Percentiles rank a stretch among this genome's conserved stretches.
Evolutionary conservation across 345 rosid species (phyloP).

Genomic region (Arabidopsis thaliana): DNA sequence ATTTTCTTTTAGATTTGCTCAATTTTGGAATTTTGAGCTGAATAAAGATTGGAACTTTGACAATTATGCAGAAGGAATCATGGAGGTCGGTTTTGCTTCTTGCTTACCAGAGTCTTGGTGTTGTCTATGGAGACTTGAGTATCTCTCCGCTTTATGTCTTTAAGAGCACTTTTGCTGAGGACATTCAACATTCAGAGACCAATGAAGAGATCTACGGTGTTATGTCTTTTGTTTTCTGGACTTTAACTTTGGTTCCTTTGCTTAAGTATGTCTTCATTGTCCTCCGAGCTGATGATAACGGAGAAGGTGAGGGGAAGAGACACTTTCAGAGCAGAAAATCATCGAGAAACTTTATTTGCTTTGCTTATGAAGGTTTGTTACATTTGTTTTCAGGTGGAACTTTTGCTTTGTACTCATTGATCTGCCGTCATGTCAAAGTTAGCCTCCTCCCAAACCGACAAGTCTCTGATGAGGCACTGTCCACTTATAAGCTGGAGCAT

Average conservation of each 20-base stretch:
- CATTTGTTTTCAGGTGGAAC: constrained; percentile 70
- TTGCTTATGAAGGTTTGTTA: not conserved
- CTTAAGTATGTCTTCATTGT: constrained; percentile 95
- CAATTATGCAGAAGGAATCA: constrained; percentile 67
- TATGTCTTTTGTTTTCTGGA: constrained; percentile 97
- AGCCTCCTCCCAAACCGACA: constrained; percentile 96
- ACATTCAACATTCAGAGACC: constrained; percentile 85
- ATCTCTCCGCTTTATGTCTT: constrained; percentile 95
- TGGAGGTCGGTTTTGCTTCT: constrained; percentile 84
- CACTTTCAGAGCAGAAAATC: not conserved
- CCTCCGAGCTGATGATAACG: constrained; percentile 95
- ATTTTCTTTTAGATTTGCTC: constrained; percentile 29
- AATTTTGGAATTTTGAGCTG: constrained; percentile 20
- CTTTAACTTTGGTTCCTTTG: constrained; percentile 91
- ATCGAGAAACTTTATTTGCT: not conserved
- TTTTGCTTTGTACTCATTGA: constrained; percentile 87
- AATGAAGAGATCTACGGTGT: constrained; percentile 98
- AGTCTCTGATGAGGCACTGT: constrained; percentile 91
- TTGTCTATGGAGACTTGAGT: constrained; percentile 95
- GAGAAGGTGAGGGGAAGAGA: constrained; percentile 69
- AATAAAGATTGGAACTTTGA: not conserved
- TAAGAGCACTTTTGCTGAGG: constrained; percentile 97
- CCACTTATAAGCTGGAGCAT: constrained; percentile 89
- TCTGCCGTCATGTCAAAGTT: constrained; percentile 93
- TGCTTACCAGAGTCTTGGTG: constrained; percentile 98